These are phyloP conservation scores for Ceratocystiopsis minuta DNA, from an alignment of 2,329 filamentous ascomycete species.

Conservation along the genomic window DNA sequence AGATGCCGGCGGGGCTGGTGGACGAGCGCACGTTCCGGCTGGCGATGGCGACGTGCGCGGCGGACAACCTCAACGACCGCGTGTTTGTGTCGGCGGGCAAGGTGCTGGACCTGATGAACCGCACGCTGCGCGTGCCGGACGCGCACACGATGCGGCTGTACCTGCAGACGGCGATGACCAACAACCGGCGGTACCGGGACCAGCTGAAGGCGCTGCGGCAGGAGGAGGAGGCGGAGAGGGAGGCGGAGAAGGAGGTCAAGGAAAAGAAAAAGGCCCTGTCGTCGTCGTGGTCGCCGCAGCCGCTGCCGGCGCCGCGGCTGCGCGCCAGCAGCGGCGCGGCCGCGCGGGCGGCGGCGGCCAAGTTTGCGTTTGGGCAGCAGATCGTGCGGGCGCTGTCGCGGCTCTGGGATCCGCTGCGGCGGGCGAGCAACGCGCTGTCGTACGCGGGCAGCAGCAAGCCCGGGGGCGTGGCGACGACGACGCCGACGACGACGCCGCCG, in stretches of 20 bases:
- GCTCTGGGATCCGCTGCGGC: conserved; percentile 30
- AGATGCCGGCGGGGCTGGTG: conserved; percentile 29
- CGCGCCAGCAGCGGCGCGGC: conserved; percentile 6
- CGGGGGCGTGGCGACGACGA: conserved; percentile 9
- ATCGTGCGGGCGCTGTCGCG: conserved; percentile 30
- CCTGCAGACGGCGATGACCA: conserved; percentile 34
- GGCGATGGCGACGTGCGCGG: conserved; percentile 54
- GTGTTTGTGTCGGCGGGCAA: conserved; percentile 45
- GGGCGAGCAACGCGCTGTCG: conserved; percentile 16
- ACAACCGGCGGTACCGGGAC: conserved; percentile 22
- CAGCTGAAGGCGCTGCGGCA: conserved; percentile 11
- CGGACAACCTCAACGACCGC: conserved; percentile 60
- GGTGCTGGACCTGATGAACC: conserved; percentile 47
- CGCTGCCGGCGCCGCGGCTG: too few relatives aligned
- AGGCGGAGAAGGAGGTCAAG: conserved; percentile 6
- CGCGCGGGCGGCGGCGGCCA: conserved; percentile 17
- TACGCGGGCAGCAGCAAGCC: conserved; percentile 15
- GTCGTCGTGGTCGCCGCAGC: too few relatives aligned
- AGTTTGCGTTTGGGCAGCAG: conserved; percentile 29
- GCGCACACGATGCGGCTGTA: conserved; percentile 33
- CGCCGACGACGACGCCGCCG: not conserved
- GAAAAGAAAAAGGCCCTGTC: too few relatives aligned
- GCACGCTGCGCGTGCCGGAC: conserved; percentile 27
- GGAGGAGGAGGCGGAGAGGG: conserved; percentile 10
- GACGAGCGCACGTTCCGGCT: conserved; percentile 44